phyloP scores from a whole-genome alignment of 2,329 filamentous ascomycete genomes.

The Claviceps sorghi region DNA sequence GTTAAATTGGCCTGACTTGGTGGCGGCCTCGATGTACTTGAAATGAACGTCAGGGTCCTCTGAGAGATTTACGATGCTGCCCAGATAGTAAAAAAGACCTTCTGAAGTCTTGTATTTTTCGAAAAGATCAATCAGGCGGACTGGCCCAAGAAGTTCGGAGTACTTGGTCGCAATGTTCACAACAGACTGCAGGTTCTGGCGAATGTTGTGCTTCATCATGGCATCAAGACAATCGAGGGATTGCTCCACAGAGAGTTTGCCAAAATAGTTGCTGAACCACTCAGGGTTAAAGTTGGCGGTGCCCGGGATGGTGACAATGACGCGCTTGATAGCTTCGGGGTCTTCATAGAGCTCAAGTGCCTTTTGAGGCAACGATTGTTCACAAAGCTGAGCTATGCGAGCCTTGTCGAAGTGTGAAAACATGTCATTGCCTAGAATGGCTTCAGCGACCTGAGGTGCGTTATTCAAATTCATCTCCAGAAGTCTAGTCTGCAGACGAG shows the following conservation, averaged over 20 bases:
- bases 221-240: constrained; percentile 87
- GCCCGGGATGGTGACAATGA: constrained; percentile 66
- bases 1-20: constrained; percentile 80
- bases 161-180: constrained; percentile 96
- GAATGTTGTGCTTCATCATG: constrained; percentile 94
- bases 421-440: constrained; percentile 96
- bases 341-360: constrained; percentile 94
- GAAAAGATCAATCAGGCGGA: constrained; percentile 76
- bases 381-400: constrained; percentile 78
- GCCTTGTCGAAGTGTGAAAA: constrained; percentile 93
- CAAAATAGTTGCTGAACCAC: constrained; percentile 86
- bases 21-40: constrained; percentile 98
- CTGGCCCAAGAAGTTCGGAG: constrained; percentile 83
- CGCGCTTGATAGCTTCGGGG: constrained; percentile 75
- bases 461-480: constrained; percentile 97
- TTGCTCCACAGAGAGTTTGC: constrained; percentile 87
- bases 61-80: constrained; percentile 92
- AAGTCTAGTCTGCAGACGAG: constrained; percentile 79
- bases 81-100: constrained; percentile 95
- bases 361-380: constrained; percentile 75
- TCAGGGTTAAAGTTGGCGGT: constrained; percentile 79
- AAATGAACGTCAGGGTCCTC: constrained; percentile 94
- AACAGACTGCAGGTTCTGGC: constrained; percentile 87
- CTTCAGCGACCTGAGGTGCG: constrained; percentile 92
- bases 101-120: constrained; percentile 97